A percentile compares a stretch with the other conserved stretches of the same genome.
Evolutionary conservation across 805 yeast genomes (phyloP).

Genomic region (Cyberlindnera saturnus): DNA sequence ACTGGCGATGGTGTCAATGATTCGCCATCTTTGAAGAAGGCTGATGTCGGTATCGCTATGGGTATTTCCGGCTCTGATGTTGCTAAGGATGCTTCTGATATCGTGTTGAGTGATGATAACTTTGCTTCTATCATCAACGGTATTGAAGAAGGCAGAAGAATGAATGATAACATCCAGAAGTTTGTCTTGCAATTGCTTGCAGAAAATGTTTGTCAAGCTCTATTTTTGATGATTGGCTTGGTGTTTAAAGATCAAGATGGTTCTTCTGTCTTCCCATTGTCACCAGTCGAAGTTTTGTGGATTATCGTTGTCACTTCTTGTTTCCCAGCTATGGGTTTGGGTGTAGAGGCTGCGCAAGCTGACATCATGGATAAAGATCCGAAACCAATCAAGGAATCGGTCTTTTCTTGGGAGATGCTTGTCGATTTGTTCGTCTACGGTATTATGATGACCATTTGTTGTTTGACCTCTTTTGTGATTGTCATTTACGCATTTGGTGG

Average conservation of each 20-base stretch:
- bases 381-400: conserved; percentile 45
- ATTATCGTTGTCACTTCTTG: conserved; percentile 73
- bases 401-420: conserved; percentile 63
- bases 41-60: conserved; percentile 84
- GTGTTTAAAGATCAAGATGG: conserved; percentile 59
- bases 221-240: conserved; percentile 64
- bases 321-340: conserved; percentile 82
- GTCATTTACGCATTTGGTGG: conserved; percentile 59
- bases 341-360: conserved; percentile 57
- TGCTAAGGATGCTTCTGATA: conserved; percentile 76
- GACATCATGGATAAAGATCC: conserved; percentile 64
- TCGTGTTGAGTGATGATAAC: conserved; percentile 72
- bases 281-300: conserved; percentile 80
- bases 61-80: conserved; percentile 78
- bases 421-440: conserved; percentile 71
- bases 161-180: conserved; percentile 74
- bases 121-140: conserved; percentile 76
- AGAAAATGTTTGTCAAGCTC: conserved; percentile 66
- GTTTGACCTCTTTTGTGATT: conserved; percentile 60
- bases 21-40: conserved; percentile 68
- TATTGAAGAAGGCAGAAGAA: conserved; percentile 74
- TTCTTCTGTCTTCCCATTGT: conserved; percentile 73
- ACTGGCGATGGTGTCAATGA: conserved; percentile 84
- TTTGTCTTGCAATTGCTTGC: conserved; percentile 70
- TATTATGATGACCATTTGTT: conserved; percentile 59